A percentile compares a stretch with the other conserved stretches of the same genome.
phyloP scores from a whole-genome alignment of 1,284 basidiomycete genomes.

The Sanghuangporus baumii region DNA sequence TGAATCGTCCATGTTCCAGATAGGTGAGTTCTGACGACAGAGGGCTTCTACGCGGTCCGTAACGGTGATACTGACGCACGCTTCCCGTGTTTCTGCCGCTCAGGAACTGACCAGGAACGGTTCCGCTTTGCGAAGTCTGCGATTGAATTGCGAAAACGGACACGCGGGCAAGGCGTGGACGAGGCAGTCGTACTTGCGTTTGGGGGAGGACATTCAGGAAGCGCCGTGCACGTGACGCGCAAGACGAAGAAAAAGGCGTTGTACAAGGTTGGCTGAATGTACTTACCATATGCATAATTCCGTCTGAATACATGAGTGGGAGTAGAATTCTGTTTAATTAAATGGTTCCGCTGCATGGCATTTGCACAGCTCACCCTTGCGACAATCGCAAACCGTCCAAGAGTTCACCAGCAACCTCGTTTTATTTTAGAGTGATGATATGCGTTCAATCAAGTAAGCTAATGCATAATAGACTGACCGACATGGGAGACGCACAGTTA shows the following conservation, averaged over 20 bases:
- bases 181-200: constrained; percentile 86
- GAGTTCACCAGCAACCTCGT: neutral
- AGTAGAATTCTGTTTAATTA: constrained; percentile 7
- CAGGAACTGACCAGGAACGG: constrained; percentile 76
- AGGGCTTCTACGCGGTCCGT: neutral
- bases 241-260: constrained; percentile 77
- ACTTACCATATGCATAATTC: constrained; percentile 1
- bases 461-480: neutral
- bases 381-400: neutral
- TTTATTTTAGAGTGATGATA: neutral
- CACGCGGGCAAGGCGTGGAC: constrained; percentile 57
- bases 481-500: neutral
- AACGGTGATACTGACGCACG: constrained; percentile 7
- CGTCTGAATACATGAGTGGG: constrained; percentile 10
- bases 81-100: neutral
- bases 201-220: constrained; percentile 61
- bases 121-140: constrained; percentile 88
- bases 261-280: constrained; percentile 80
- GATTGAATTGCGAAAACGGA: constrained; percentile 72
- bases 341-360: neutral
- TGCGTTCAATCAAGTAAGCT: constrained; percentile 9
- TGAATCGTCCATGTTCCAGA: constrained; percentile 70
- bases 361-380: neutral
- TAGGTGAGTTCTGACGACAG: constrained; percentile 46
- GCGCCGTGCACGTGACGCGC: constrained; percentile 78